Percentiles rank a stretch among this genome's conserved stretches.
phyloP scores from a whole-genome alignment of 148 eudicot species.

The Camellia granthamiana region DNA sequence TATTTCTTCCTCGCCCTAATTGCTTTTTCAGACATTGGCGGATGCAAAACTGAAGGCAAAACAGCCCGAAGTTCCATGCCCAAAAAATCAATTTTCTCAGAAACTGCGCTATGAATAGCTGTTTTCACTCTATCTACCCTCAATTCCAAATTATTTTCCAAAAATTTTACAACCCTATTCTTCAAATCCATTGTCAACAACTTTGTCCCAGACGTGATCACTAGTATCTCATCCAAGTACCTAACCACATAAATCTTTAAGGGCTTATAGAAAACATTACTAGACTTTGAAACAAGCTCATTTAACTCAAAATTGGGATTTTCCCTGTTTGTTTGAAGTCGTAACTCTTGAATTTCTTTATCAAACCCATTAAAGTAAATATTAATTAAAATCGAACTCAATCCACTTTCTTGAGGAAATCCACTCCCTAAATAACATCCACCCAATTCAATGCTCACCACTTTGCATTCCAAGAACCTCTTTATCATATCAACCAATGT shows the following conservation, averaged over 20 bases:
- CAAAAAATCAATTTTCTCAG: constrained; percentile 78
- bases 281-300: constrained; percentile 29
- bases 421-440: constrained; percentile 64
- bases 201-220: constrained; percentile 75
- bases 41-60: constrained; percentile 68
- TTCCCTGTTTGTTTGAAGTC: constrained; percentile 48
- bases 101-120: constrained; percentile 77
- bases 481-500: constrained; percentile 51
- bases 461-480: constrained; percentile 55
- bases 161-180: constrained; percentile 45
- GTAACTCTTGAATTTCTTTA: constrained; percentile 63
- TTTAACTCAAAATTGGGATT: constrained; percentile 36
- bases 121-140: constrained; percentile 58
- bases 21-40: constrained; percentile 72
- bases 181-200: constrained; percentile 67
- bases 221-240: constrained; percentile 80
- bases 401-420: constrained; percentile 80
- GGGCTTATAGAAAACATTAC: constrained; percentile 50
- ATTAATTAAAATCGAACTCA: constrained; percentile 76
- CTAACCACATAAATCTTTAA: constrained; percentile 78
- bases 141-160: constrained; percentile 62
- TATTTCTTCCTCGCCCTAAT: constrained; percentile 78
- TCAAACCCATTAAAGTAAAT: constrained; percentile 69
- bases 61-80: constrained; percentile 95
- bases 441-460: constrained; percentile 57